Conservation (phyloP, 306 rosid species). For the Malus fusca region DNA sequence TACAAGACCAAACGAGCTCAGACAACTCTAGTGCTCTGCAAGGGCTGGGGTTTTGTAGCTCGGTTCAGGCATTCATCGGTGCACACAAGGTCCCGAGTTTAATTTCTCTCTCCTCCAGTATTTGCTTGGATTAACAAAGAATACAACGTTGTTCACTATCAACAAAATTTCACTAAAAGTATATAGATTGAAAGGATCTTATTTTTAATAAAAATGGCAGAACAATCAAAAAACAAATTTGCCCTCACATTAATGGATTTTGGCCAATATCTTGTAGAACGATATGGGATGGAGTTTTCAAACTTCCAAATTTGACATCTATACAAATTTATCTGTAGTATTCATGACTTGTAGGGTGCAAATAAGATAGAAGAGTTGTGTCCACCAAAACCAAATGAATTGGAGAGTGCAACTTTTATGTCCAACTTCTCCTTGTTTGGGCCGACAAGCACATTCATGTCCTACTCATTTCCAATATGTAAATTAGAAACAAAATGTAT, state of each 20-base stretch:
- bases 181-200: too few relatives aligned
- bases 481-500: too few relatives aligned
- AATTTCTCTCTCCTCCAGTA: too few relatives aligned
- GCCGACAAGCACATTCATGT: conserved; percentile 50
- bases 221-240: not conserved
- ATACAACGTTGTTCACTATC: too few relatives aligned
- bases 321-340: not conserved
- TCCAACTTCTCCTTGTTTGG: conserved; percentile 61
- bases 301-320: not conserved
- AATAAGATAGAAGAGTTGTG: conserved; percentile 73
- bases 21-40: not conserved
- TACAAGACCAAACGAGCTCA: not conserved
- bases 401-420: conserved; percentile 61
- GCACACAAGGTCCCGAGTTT: too few relatives aligned
- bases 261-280: not conserved
- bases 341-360: conserved; percentile 56
- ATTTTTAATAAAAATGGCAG: too few relatives aligned
- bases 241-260: not conserved
- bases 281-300: not conserved
- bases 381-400: conserved; percentile 68
- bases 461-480: conserved; percentile 21
- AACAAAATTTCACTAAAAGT: too few relatives aligned
- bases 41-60: too few relatives aligned
- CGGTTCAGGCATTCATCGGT: too few relatives aligned
- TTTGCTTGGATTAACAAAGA: too few relatives aligned